Evolutionary conservation across 2,329 filamentous ascomycete genomes (phyloP), one percentile per base, ranked within the genome.

Genomic region (Dactylellina cionopaga): DNA sequence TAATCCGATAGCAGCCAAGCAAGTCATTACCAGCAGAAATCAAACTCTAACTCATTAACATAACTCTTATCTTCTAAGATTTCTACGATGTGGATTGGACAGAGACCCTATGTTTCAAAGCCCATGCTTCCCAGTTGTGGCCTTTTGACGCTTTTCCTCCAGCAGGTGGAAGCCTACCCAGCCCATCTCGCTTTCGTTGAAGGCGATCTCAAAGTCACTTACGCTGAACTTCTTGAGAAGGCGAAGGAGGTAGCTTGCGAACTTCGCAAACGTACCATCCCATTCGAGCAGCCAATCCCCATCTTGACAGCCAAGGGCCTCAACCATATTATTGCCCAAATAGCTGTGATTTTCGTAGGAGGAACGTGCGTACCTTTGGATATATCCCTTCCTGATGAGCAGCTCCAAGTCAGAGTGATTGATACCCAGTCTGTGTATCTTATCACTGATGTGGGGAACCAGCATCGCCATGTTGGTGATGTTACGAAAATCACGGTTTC

Each of bases 341-440:
- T 56, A 9, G 52, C 52, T 6, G 19, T 41, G 19, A n/a, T 56
- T 24, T 56, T 56, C 19, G 52, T 56, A 7, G 52, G 52, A 6
- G 35, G 33, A n/a, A 56, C 52, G 27, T 56, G 52, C 15, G 37
- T 56, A 1, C 52, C 52, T 24, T 24, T 56, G 5, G 52, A 56
- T 15, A 17, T 25, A 29, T 43, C 52, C 11, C 13, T 43, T 11
- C 29, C 52, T 15, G 52, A 56, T 24, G 52, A 56, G 19, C 52
- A 56, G 19, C 24, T 56, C 15, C 52, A 56, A 56, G 33, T 56
- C 33, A 27, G 33, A 25, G 25, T 56, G 33, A 35, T 39, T 6
- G 52, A 56, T 43, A 35, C 52, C 17, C 33, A 41, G 22, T 37
- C 52, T 11, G 37, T 56, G 13, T 41, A 56, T 37, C 19, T 56